Evolutionary conservation across 176 grass and related monocot genomes (phyloP), one percentile per base, ranked within the genome.

Genomic region (Ampelocalamus luodianensis): DNA sequence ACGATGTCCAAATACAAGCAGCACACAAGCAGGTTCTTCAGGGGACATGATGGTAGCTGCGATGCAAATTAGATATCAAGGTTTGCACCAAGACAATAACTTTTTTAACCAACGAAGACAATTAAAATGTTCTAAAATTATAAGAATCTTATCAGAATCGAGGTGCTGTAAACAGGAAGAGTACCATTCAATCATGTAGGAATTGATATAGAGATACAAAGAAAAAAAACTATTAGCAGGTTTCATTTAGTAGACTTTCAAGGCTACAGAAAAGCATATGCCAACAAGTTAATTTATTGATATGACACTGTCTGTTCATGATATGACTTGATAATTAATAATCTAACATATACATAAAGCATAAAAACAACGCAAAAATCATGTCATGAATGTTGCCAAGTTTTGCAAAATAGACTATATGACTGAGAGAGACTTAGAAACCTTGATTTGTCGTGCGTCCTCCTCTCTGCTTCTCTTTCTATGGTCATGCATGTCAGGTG

Each of bases 401-500:
- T 7, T 78, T 69, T 84, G 68, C 37, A 83, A 90, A 62, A 60
- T 48, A 60, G 11, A 37, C 13, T 50, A 68, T 23, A 64, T 44
- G 44, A 66, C 49, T 24, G 34, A 26, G 61, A 78, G 58, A 22
- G 43, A 43, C 37, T 49, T 62, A 74, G 12, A 72, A 58, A 97
- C 95, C 95, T 93, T 92, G 13, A 22, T 87, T 68, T 65, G 77
- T n/a, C 72, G 84, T 50, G 58, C 29, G 56, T 92, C 85, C 15
- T 89, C 88, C 53, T 94, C 88, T 79, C 88, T 76, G 63, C 26
- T 74, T 67, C 93, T 87, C 81, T 90, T 92, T 88, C 80, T 89
- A 37, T 77, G 78, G 84, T 80, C 69, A 67, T 78, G 83, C 72
- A 50, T 68, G 40, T 81, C 89, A 74, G 86, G 88, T 27, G 80